Percentiles rank a stretch among this genome's conserved stretches.
Evolutionary conservation across 2,329 filamentous ascomycete genomes (phyloP).

Genomic region (Cryoendolithus antarcticus): DNA sequence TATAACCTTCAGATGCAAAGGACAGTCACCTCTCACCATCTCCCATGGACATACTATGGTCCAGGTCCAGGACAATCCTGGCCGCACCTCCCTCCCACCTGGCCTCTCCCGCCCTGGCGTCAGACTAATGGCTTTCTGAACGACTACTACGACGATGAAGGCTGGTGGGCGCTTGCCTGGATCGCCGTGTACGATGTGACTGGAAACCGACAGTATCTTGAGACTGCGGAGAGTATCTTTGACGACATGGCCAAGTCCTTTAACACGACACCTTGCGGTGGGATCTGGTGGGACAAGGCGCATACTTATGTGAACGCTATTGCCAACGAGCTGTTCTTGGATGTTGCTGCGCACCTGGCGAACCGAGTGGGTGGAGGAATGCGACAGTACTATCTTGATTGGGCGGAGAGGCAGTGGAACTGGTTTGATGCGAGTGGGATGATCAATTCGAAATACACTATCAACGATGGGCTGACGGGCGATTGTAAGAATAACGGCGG

Average conservation of each 20-base stretch:
- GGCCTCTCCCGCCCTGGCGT: conserved; percentile 1
- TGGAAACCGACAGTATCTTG: conserved; percentile 31
- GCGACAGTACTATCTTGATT: conserved; percentile 27
- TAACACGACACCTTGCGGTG: conserved; percentile 33
- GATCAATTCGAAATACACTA: conserved; percentile 36
- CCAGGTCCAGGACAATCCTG: not conserved
- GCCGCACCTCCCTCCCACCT: conserved; percentile 1
- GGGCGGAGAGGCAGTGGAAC: conserved; percentile 36
- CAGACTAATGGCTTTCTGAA: conserved; percentile 13
- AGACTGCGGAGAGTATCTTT: conserved; percentile 38
- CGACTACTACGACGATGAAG: conserved; percentile 41
- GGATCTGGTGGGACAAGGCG: conserved; percentile 37
- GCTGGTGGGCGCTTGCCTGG: conserved; percentile 42
- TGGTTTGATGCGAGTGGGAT: conserved; percentile 41
- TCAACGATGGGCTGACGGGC: conserved; percentile 41
- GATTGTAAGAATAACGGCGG: conserved; percentile 42
- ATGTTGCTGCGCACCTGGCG: conserved; percentile 42
- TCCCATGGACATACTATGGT: conserved; percentile 6
- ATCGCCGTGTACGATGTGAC: conserved; percentile 44
- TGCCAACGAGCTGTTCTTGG: conserved; percentile 45
- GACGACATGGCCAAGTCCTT: conserved; percentile 32
- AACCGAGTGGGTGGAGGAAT: conserved; percentile 32
- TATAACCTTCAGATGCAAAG: conserved; percentile 17
- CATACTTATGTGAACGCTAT: conserved; percentile 41
- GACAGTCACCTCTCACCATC: conserved; percentile 2